Conservation (phyloP, 2,329 filamentous ascomycete genomes). For the Exophiala mesophila region DNA sequence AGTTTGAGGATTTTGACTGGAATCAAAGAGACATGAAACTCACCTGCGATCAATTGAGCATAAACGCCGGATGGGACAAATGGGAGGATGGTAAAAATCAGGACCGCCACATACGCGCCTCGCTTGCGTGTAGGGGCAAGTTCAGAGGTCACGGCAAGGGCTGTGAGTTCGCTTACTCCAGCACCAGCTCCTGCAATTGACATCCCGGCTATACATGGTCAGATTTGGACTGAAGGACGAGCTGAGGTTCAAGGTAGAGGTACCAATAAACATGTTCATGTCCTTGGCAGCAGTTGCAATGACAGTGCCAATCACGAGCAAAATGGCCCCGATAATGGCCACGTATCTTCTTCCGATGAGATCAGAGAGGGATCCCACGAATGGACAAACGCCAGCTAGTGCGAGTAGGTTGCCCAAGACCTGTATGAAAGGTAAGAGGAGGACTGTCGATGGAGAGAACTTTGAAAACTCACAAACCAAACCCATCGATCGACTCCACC, state of each 20-base stretch:
- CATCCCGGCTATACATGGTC: conserved; percentile 47
- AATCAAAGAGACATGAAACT: not conserved
- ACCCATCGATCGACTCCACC: conserved; percentile 57
- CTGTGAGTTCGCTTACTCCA: conserved; percentile 64
- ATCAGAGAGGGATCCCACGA: conserved; percentile 63
- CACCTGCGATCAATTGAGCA: conserved; percentile 50
- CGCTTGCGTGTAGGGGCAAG: conserved; percentile 63
- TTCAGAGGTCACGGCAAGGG: conserved; percentile 63
- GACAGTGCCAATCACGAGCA: conserved; percentile 56
- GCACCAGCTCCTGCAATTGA: conserved; percentile 60
- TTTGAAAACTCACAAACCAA: conserved; percentile 48
- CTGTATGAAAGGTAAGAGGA: not conserved
- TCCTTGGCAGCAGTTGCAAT: conserved; percentile 52
- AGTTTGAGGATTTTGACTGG: not conserved
- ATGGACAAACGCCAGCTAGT: conserved; percentile 54
- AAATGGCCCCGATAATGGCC: conserved; percentile 49
- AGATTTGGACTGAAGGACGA: not conserved
- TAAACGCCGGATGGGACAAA: conserved; percentile 60
- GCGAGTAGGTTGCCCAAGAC: conserved; percentile 51
- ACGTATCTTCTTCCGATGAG: conserved; percentile 58
- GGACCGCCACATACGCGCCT: conserved; percentile 56
- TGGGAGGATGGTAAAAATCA: conserved; percentile 59
- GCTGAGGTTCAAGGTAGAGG: too few relatives aligned
- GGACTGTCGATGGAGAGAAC: too few relatives aligned
- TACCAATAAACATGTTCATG: conserved; percentile 52